Base-by-base conservation (phyloP, 306 rosid genomes). In the Cucurbita moschata region DNA sequence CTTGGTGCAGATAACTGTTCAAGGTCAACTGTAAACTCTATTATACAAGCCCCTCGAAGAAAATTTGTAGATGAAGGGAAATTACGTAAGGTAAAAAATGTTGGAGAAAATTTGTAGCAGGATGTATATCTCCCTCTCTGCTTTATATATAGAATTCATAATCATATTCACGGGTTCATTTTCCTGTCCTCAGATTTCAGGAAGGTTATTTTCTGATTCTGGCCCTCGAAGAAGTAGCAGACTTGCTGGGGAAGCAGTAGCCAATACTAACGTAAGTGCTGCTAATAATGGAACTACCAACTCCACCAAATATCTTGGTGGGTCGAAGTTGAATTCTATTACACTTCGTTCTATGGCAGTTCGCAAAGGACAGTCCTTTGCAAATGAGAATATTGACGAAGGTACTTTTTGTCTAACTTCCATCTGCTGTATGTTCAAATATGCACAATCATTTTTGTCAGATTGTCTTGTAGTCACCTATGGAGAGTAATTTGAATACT, bases 21-120 rank as follows among this genome's bases (percentile, higher is more conserved):
- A 47, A 95, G 85, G 82, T 89, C 99, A 77, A 86, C 89, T 21
- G 87, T 89, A 54, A 91, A 83, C 86, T 82, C 99, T 78, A 88
- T 97, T 57, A 76, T 91, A 70, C 99, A 91, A 86, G 96, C 96
- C 30, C 96, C 96, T 50, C 87, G 99, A 81, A 84, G 99, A 78
- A 95, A 91, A 83, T 88, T 89, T 81, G 96, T 91, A 67, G 97
- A 91, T 76, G 99, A 95, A 86, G 99, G 99, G 81, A 95, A 95
- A 83, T 83, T 95, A 57, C 85, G 96, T 8, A 95, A 91, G 97
- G 99, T 95, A 74, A 73, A 73, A 75, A 18, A 70, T 44, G 63
- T 68, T n/a, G 26, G 50, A 66, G 23, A 66, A 65, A 66, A 19
- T 47, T 42, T 19, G 6, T 6, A 43, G 53, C 72, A 18, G 54